Evolutionary conservation across 441 rosid species (phyloP), one percentile per base, ranked within the genome.

Genomic region (Pelargonium myrrhifolium): DNA sequence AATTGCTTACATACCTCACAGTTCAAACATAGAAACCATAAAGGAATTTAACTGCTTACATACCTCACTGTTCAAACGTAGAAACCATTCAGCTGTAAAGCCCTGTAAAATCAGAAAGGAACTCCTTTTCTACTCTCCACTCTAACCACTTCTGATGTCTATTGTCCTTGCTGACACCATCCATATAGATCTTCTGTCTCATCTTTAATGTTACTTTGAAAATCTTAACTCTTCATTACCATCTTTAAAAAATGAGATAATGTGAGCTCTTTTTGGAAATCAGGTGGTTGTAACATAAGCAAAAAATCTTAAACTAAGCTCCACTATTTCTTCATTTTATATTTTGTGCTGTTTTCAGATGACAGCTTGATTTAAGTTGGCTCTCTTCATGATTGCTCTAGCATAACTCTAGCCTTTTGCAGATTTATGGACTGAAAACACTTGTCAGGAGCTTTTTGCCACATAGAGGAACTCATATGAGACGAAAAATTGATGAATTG

Each of bases 381-480:
- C 61, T 21, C 43, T 69, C 39, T 68, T 45, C 20, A 15, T 70
- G 66, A 31, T 64, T 64, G 35, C 65, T 24, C 55, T 65, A 5
- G 14, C 64, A 66, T 35, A 40, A 71, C 58, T 22, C 62, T 68
- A 65, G 35, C 70, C 69, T 67, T 73, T 70, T 76, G 83, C 92
- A 95, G 98, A 85, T 89, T 75, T 90, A 84, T 85, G 97, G 89
- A 70, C 87, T 95, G 67, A 95, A 90, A 81, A 77, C 88, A 67
- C 88, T 95, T 65, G 96, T 87, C 71, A 90, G 79, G 83, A 86
- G 95, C 73, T 92, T 90, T 82, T 79, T 90, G 85, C 92, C 96
- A 53, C 83, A 80, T 75, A 82, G 56, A 72, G 89, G 93, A 69
- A 75, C 79, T 74, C 83, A 64, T 42, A 76, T 82, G 76, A 76